phyloP scores from a whole-genome alignment of 2,329 filamentous ascomycete genomes.

The Chaetomiaceae sp. region DNA sequence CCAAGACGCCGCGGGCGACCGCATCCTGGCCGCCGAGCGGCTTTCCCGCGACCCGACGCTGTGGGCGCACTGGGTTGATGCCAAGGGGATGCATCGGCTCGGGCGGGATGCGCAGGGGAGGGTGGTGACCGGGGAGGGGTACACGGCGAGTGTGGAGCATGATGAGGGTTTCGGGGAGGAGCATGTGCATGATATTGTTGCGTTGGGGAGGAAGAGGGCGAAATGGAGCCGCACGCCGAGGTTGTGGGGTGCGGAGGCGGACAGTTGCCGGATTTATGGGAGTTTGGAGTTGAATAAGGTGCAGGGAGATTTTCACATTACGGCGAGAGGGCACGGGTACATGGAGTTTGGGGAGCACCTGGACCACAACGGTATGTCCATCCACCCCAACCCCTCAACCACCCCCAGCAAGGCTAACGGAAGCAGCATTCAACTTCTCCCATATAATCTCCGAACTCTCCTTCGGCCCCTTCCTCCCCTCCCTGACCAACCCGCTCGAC shows the following conservation, averaged over 20 bases:
- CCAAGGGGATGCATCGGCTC: slow-evolving; percentile 59
- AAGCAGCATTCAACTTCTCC: slow-evolving; percentile 87
- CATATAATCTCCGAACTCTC: slow-evolving; percentile 95
- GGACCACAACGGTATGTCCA: slow-evolving; percentile 67
- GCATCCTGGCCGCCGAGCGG: slow-evolving; percentile 74
- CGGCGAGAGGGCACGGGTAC: slow-evolving; percentile 93
- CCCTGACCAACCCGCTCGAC: slow-evolving; percentile 89
- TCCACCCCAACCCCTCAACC: neutral
- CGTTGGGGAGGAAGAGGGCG: slow-evolving; percentile 58
- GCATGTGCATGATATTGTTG: slow-evolving; percentile 88
- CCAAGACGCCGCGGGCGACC: slow-evolving; percentile 89
- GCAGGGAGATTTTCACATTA: slow-evolving; percentile 97
- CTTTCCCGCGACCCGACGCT: slow-evolving; percentile 72
- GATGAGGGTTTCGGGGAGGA: slow-evolving; percentile 72
- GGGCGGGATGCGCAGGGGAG: slow-evolving; percentile 53
- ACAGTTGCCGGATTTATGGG: slow-evolving; percentile 86
- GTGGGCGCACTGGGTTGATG: slow-evolving; percentile 78
- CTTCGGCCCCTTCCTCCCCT: slow-evolving; percentile 95
- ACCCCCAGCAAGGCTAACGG: neutral
- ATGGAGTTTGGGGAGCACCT: slow-evolving; percentile 73
- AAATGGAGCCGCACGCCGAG: slow-evolving; percentile 74
- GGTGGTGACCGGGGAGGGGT: slow-evolving; percentile 54
- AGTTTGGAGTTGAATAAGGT: slow-evolving; percentile 93
- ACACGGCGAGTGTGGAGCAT: slow-evolving; percentile 42
- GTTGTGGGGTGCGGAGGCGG: slow-evolving; percentile 49